Percentiles rank a stretch among this genome's conserved stretches.
Conservation (phyloP, 164 flowering plant genomes). For the Magnolia sinica region DNA sequence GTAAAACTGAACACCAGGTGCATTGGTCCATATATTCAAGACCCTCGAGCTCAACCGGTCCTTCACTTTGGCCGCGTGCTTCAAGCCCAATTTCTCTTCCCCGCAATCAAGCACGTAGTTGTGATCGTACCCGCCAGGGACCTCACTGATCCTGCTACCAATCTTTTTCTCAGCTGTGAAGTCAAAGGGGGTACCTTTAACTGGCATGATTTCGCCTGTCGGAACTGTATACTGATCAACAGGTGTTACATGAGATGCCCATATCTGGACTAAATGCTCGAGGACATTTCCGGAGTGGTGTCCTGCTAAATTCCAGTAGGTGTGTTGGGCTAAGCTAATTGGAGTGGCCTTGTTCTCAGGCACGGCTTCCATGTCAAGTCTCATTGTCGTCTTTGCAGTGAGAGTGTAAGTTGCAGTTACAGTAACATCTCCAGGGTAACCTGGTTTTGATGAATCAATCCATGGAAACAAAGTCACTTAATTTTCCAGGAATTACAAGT, state of each 20-base stretch:
- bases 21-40: constrained; percentile 73
- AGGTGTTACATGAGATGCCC: constrained; percentile 73
- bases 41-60: constrained; percentile 71
- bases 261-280: constrained; percentile 71
- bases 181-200: constrained; percentile 80
- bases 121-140: constrained; percentile 85
- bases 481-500: neutral
- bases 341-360: constrained; percentile 80
- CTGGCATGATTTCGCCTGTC: constrained; percentile 82
- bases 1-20: constrained; percentile 97
- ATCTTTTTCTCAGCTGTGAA: constrained; percentile 70
- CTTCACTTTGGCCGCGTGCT: constrained; percentile 67
- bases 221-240: constrained; percentile 73
- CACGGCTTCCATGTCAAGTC: constrained; percentile 93
- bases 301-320: constrained; percentile 93
- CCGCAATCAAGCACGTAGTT: constrained; percentile 80
- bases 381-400: constrained; percentile 61
- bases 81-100: constrained; percentile 68
- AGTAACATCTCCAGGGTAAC: constrained; percentile 82
- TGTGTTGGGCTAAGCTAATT: constrained; percentile 84
- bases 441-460: constrained; percentile 28
- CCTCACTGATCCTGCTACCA: constrained; percentile 54
- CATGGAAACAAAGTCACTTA: neutral
- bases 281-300: constrained; percentile 73
- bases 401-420: constrained; percentile 84